Conservation (phyloP, 202 grass and related monocot genomes). For the Schoenoplectus triqueter region DNA sequence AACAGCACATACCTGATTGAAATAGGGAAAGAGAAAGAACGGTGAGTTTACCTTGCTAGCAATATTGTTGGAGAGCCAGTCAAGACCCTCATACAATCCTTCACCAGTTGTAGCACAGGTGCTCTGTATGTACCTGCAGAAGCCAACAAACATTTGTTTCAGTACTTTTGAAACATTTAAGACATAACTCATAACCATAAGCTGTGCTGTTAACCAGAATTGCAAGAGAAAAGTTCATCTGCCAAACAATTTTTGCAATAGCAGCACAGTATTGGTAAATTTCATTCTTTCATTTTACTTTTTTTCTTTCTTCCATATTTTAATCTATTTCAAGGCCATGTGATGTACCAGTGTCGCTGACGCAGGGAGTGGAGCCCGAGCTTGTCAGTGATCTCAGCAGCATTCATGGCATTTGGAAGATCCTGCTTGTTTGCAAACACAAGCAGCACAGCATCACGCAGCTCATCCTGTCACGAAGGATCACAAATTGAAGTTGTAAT, state of each 20-base stretch:
- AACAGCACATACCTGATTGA: not conserved
- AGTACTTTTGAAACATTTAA: too few species aligned
- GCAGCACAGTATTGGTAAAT: not conserved
- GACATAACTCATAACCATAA: too few species aligned
- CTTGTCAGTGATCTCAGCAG: conserved; percentile 83
- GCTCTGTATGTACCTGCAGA: conserved; percentile 81
- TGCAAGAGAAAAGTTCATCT: too few species aligned
- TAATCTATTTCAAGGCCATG: not conserved
- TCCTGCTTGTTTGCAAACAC: conserved; percentile 91
- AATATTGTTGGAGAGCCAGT: conserved; percentile 90
- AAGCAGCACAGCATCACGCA: conserved; percentile 78
- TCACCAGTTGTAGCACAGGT: conserved; percentile 85
- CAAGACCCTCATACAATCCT: conserved; percentile 81
- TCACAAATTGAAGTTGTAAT: not conserved
- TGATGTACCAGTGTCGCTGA: conserved; percentile 72
- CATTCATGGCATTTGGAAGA: conserved; percentile 86
- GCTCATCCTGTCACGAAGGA: conserved; percentile 41
- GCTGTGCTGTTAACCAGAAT: too few species aligned
- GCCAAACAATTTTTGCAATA: too few species aligned
- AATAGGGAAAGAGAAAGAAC: not conserved
- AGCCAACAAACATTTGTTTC: not conserved
- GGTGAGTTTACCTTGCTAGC: conserved; percentile 62
- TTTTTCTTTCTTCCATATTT: not conserved
- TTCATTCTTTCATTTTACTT: not conserved
- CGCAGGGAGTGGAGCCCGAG: conserved; percentile 75